Base-by-base conservation (phyloP, 176 grass and related monocot species). In the Ensete ventricosum region DNA sequence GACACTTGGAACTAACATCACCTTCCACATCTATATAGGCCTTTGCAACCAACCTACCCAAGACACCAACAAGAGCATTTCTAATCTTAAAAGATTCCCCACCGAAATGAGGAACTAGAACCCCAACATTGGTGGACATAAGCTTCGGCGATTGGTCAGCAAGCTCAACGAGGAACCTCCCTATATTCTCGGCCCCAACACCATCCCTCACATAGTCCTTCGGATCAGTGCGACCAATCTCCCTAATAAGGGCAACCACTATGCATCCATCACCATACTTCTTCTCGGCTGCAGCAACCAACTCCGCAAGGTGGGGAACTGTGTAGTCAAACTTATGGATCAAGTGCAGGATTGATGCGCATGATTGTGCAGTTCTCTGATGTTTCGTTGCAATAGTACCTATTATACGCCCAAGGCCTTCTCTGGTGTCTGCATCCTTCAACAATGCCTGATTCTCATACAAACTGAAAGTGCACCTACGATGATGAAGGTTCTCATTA, bases 1-100 rank as follows among this genome's bases (percentile, higher is more conserved):
- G 17, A 57, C 82, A 79, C 82, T 89, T 91, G 60, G 90, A 80
- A 76, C 73, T 89, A 52, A 50, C 74, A 78, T 98, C 88, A 69
- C 94, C 90, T 54, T 93, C 94, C 11, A 87, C 75, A 78, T 93
- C 90, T 79, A 89, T 98, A 80, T 87, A 98, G 60, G 94, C 88
- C 80, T 91, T 90, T 52, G 86, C 79, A 72, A 82, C 84, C 62
- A 98, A 77, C 86, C 91, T 98, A 57, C 94, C 94, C 78, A 98
- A 80, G 52, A 98, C 90, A 70, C 86, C 86, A 82, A 98, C 88
- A 75, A 98, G 94, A 75, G 94, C 84, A 87, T 93, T 98, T 81
- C 94, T 92, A 71, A 98, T 98, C 80, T 98, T 98, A 81, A 91
- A 98, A 9, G 94, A 98, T 12, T 98, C 94, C 9, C 94, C 94